Percentiles rank a stretch among this genome's conserved stretches.
Evolutionary conservation across 1,284 basidiomycete species (phyloP).

Genomic region (Tilletiaria anomala): DNA sequence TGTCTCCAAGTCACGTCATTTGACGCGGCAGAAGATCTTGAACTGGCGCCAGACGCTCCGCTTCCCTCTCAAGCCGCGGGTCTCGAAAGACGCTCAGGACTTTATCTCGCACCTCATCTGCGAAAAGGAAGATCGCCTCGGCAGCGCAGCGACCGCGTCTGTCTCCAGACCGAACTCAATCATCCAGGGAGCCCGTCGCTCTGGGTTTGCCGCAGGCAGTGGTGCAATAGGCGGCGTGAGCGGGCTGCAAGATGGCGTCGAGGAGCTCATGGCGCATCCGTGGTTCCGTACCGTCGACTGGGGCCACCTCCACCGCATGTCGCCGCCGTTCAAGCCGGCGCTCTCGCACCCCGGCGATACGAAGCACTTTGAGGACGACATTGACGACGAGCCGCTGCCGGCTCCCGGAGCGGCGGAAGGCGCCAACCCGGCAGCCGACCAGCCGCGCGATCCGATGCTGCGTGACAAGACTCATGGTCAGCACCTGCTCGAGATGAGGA

Average conservation of each 20-base stretch:
- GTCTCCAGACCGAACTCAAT: slow-evolving; percentile 61
- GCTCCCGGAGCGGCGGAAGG: slow-evolving; percentile 65
- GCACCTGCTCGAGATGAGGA: slow-evolving; percentile 73
- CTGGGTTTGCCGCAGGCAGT: too few relatives aligned
- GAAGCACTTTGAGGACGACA: slow-evolving; percentile 31
- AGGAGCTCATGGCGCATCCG: slow-evolving; percentile 43
- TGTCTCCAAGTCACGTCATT: slow-evolving; percentile 34
- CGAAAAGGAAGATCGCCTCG: slow-evolving; percentile 83
- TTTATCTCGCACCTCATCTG: slow-evolving; percentile 77
- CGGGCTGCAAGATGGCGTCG: slow-evolving; percentile 45
- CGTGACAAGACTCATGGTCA: slow-evolving; percentile 67
- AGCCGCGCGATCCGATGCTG: slow-evolving; percentile 73
- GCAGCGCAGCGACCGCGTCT: slow-evolving; percentile 55
- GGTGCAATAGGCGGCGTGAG: too few relatives aligned
- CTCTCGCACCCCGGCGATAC: slow-evolving; percentile 43
- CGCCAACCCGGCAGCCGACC: slow-evolving; percentile 43
- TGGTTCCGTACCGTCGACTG: slow-evolving; percentile 33
- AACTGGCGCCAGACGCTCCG: slow-evolving; percentile 78
- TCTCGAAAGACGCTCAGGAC: slow-evolving; percentile 70
- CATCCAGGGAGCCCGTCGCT: slow-evolving; percentile 57
- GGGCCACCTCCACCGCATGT: slow-evolving; percentile 41
- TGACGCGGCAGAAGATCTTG: slow-evolving; percentile 43
- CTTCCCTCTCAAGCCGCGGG: slow-evolving; percentile 67
- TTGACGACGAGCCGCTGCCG: slow-evolving; percentile 45
- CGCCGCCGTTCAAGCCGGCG: slow-evolving; percentile 75